Percentiles rank a stretch among this genome's conserved stretches.
phyloP scores from a whole-genome alignment of 345 rosid genomes.

The Barbarea vulgaris region DNA sequence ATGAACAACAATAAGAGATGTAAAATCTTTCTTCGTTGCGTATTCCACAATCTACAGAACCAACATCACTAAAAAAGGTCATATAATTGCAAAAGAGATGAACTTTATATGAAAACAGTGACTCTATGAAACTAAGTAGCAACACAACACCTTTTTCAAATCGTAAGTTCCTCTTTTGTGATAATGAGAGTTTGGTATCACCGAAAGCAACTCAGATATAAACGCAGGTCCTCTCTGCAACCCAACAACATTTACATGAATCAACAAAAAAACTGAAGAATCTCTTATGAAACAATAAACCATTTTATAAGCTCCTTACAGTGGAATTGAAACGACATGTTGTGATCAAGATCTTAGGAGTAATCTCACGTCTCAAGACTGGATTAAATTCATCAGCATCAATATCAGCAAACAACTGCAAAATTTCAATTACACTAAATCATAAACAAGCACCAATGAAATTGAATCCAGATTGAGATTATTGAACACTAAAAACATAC shows the following conservation, averaged over 20 bases:
- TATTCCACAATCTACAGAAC: slow-evolving; percentile 77
- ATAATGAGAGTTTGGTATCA: slow-evolving; percentile 86
- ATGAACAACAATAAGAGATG: slow-evolving; percentile 81
- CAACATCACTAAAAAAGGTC: not conserved
- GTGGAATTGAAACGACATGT: slow-evolving; percentile 93
- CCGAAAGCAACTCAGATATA: slow-evolving; percentile 69
- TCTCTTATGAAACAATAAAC: not conserved
- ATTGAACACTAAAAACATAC: slow-evolving; percentile 38
- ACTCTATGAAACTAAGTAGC: not conserved
- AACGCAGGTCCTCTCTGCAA: slow-evolving; percentile 88
- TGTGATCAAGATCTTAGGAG: slow-evolving; percentile 79
- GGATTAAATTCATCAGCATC: slow-evolving; percentile 90
- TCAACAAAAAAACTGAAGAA: too few species aligned
- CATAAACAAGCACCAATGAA: not conserved
- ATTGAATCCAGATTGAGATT: not conserved
- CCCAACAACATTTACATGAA: not conserved
- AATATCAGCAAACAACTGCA: slow-evolving; percentile 78
- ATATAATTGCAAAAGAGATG: not conserved
- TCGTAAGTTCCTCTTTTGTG: slow-evolving; percentile 87
- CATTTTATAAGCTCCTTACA: slow-evolving; percentile 50
- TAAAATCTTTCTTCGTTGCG: slow-evolving; percentile 77
- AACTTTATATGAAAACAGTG: not conserved
- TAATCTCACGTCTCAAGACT: slow-evolving; percentile 54
- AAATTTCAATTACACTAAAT: not conserved
- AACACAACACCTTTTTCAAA: slow-evolving; percentile 69